Evolutionary conservation across 1,284 basidiomycete species (phyloP), one percentile per base, ranked within the genome.

Genomic region (Sutorius eximius): DNA sequence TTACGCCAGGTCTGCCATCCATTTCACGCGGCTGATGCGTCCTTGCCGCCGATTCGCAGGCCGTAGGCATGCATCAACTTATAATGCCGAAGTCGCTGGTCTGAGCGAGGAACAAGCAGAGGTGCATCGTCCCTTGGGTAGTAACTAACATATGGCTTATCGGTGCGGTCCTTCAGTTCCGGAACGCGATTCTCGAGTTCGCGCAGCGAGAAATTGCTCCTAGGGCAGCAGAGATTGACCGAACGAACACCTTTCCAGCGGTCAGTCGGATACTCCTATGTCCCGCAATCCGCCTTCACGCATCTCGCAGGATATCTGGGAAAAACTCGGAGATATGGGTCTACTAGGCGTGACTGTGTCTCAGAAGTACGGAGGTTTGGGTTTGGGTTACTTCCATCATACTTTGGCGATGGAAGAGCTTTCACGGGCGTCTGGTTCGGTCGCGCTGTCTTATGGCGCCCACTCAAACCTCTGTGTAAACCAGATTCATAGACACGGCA

Each of bases 351-450:
- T 96, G 37, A 96, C 94, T 6, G 91, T 90, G 10, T 82, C 86
- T 15, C 81, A 89, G 45, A 78, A 90, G 60, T 91, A 91, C 65
- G 86, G 87, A 20, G 93, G 94, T 5, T 78, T 94, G 40, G 82
- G 79, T 3, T 77, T 91, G 55, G 91, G 91, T 7, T 97, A 96
- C 73, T 80, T 95, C 55, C 84, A 93, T 56, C 94, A 97, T 71
- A 88, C 89, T 2, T 79, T 97, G 45, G 93, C 91, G 4, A 95
- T 96, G 93, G 93, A 97, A 74, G 90, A 92, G 62, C 77, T 98
- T 51, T 95, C 93, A 27, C 78, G 86, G 29, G 91, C 92, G 8
- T 95, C 93, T 7, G 95, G 93, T 22, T 93, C 91, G 3, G 87
- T 98, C 33, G 95, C 89, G 1, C 82, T 98, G 11, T 94, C 91